Evolutionary conservation across 2,329 filamentous ascomycete species (phyloP), one percentile per base, ranked within the genome.

Genomic region (Verticillium tricorpus): DNA sequence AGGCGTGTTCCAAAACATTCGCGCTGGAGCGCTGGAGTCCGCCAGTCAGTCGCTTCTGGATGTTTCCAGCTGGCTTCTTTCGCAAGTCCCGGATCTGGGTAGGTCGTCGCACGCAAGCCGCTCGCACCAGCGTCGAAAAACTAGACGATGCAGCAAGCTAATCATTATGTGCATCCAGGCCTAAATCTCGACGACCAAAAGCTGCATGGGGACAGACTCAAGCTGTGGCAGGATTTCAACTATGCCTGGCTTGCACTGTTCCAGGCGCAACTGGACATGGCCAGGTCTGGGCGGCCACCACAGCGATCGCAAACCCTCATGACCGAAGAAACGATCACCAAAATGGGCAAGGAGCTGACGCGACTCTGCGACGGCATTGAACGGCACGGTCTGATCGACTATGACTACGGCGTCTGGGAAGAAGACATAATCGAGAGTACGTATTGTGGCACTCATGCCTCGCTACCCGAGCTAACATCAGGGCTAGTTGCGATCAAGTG

Each of bases 401-500:
- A 98, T 73, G 90, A 98, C 71, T 96, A 97, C 78, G 95, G 95
- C 9, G 91, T 98, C 31, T 96, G 92, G 86, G 95, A 98, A 76
- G 93, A 98, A 72, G 88, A 91, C 71, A 97, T 98, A 68, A 85
- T 95, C 68, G 85, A 85, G 62, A 84, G 93, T 97, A 80, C 77
- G 91, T 82, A 14, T 22, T 32, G 14, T 6, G 25, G 7, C 19
- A 50, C 25, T 17, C 14, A 7, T 9, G 40, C 40, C 40, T 50
- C 19, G 9, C 9, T 9, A 25, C n/a, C 19, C 35, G 35, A 31
- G 34, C 64, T 67, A 32, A 67, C 60, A 45, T 14, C 9, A 3
- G 2, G 17, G 5, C 50, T 40, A 70, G 69, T 77, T 50, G 69
- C 78, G 22, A 74, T 74, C 63, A 75, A 77, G 57, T 78, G 75